Evolutionary conservation across 2,329 filamentous ascomycete species (phyloP).

Genomic region (Fusarium austroafricanum): DNA sequence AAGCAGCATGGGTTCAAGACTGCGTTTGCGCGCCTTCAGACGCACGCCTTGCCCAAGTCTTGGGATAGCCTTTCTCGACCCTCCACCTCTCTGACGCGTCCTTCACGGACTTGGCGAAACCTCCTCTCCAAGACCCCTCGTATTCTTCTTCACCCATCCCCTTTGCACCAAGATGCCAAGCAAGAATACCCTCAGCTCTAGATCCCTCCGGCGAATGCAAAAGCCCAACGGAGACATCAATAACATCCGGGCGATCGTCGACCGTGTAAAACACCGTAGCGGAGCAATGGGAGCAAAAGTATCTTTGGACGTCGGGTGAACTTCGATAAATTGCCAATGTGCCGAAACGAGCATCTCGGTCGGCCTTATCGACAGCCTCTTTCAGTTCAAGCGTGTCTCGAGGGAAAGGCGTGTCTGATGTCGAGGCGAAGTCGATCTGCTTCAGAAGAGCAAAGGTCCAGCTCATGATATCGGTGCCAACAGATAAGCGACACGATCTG

Average conservation of each 20-base stretch:
- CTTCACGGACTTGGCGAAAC: constrained; percentile 18
- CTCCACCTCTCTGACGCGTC: constrained; percentile 40
- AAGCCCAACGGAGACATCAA: constrained; percentile 60
- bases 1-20: background rate
- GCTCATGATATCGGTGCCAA: constrained; percentile 57
- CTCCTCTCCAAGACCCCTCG: constrained; percentile 34
- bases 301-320: constrained; percentile 58
- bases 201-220: constrained; percentile 58
- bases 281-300: constrained; percentile 62
- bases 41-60: constrained; percentile 25
- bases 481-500: constrained; percentile 58
- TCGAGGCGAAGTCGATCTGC: constrained; percentile 51
- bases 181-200: constrained; percentile 57
- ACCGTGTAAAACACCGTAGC: constrained; percentile 59
- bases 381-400: constrained; percentile 46
- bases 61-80: constrained; percentile 14
- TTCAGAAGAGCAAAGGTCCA: constrained; percentile 59
- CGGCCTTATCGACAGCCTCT: constrained; percentile 45
- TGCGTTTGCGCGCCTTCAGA: background rate
- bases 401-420: constrained; percentile 25
- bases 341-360: constrained; percentile 53
- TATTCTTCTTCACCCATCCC: constrained; percentile 19
- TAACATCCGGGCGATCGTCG: constrained; percentile 52
- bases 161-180: constrained; percentile 54
- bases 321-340: constrained; percentile 58